Conservation (phyloP, 2,329 filamentous ascomycete species). For the Neurospora crassa region DNA sequence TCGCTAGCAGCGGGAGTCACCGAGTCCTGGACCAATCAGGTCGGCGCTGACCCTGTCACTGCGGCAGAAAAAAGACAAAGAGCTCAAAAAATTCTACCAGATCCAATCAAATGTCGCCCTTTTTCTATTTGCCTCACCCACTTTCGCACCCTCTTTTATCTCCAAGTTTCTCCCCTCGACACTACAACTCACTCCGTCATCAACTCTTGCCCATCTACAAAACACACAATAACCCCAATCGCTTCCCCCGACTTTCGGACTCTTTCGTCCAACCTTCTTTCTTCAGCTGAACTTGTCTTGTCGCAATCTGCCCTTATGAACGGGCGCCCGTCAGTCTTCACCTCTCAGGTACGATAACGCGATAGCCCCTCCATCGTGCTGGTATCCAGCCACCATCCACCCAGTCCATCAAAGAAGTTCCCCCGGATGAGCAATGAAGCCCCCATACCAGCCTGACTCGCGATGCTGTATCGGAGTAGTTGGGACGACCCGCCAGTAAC, state of each 20-base stretch:
- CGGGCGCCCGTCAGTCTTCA: slow-evolving; percentile 76
- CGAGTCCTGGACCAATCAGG: not conserved
- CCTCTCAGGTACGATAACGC: slow-evolving; percentile 61
- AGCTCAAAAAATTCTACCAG: not conserved
- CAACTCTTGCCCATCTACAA: slow-evolving; percentile 7
- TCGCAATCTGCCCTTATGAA: slow-evolving; percentile 65
- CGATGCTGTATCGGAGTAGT: not conserved
- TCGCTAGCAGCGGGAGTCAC: not conserved
- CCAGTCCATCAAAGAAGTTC: slow-evolving; percentile 1
- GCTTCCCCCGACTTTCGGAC: slow-evolving; percentile 11
- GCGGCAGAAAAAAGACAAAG: not conserved
- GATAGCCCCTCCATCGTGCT: slow-evolving; percentile 4
- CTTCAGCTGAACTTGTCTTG: slow-evolving; percentile 23
- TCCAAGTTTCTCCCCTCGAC: slow-evolving; percentile 5
- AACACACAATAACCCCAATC: slow-evolving; percentile 10
- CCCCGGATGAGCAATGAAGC: not conserved
- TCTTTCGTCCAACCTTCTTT: slow-evolving; percentile 13
- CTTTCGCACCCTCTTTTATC: slow-evolving; percentile 7
- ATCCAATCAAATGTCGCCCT: not conserved
- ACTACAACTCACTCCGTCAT: slow-evolving; percentile 3
- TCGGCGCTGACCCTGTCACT: not conserved
- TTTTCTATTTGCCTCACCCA: not conserved
- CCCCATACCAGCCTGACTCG: not conserved
- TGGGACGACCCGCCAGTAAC: not conserved
- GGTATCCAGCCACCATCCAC: slow-evolving; percentile 1